Conservation (phyloP, 495 filamentous ascomycete species). For the Xylaria palmicola region DNA sequence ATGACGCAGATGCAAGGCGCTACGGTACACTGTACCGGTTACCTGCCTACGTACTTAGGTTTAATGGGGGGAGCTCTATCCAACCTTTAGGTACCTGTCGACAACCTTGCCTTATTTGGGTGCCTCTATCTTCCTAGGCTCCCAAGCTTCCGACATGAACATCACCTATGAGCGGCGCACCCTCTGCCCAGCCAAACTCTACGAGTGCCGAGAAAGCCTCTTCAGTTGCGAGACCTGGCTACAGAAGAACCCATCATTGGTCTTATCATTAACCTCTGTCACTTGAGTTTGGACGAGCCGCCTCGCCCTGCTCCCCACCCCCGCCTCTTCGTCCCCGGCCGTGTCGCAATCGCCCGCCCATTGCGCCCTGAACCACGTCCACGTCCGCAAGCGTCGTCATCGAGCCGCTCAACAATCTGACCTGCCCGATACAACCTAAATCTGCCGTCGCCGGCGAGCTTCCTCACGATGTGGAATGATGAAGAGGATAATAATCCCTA, state of each 20-base stretch:
- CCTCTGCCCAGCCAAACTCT: neutral
- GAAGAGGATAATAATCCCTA: conserved; percentile 92
- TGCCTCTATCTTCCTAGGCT: conserved; percentile 8
- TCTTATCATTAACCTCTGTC: neutral
- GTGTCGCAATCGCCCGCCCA: neutral
- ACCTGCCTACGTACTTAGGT: too few relatives aligned
- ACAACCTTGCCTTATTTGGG: neutral
- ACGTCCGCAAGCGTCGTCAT: neutral
- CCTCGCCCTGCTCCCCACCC: conserved; percentile 19
- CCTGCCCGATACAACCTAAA: neutral
- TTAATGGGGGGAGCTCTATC: conserved; percentile 6
- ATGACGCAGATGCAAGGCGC: too few relatives aligned
- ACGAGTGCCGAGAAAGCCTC: neutral
- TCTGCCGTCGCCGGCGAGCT: neutral
- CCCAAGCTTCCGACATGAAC: conserved; percentile 9
- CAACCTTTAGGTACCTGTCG: neutral
- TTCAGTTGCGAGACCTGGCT: neutral
- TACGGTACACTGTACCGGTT: too few relatives aligned
- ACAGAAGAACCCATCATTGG: neutral
- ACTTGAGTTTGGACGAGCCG: neutral
- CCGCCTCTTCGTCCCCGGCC: conserved; percentile 16
- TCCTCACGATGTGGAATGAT: conserved; percentile 76
- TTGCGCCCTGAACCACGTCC: neutral
- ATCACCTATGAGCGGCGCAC: conserved; percentile 8
- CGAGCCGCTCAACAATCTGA: too few relatives aligned